Base-by-base conservation (phyloP, 2,329 filamentous ascomycete genomes). In the Penicillium concentricum region DNA sequence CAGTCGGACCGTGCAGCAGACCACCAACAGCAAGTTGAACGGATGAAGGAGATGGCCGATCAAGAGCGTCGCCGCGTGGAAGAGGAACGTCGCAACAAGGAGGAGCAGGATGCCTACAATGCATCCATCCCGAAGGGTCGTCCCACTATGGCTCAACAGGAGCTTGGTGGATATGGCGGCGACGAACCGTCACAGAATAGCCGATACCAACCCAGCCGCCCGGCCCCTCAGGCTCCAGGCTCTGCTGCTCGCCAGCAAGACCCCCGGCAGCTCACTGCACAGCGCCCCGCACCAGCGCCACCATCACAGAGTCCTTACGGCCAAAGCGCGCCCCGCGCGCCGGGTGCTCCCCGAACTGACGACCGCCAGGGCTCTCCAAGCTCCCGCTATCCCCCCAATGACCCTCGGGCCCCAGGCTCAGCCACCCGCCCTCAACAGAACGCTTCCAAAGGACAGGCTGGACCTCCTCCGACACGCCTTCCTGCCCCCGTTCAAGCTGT, bases 41-140 rank as follows among this genome's bases (percentile, higher is more conserved):
- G 74, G 28, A 76, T 79, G 68, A 80, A 72, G 80, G 83, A 86
- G 68, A 84, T 85, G 67, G 85, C 89, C 15, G 78, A 80, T 34
- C 74, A 77, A 61, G 78, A 81, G 64, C 77, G 78, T 42, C 76
- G 78, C 34, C 73, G 74, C 5, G 73, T 79, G 62, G 76, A 79
- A 68, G 85, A 89, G 62, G 77, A 82, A 32, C 84, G 87, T 38
- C 75, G 73, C 67, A 83, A 83, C 52, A 83, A 90, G 53, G 85
- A 88, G 62, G 91, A 96, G 50, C 81, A 90, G 65, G 92, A 94
- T 70, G 90, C 87, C 18, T 97, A 96, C 75, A 96, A 97, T 73
- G 89, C 91, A 35, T 91, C 90, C 24, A 78, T 97, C 58, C 93
- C 92, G 32, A 89, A 96, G 79, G 87, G 83, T 61, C 91, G 90